These are phyloP conservation scores for Eleusine indica DNA, from an alignment of 176 grass and related monocot species.

Conservation along the genomic window DNA sequence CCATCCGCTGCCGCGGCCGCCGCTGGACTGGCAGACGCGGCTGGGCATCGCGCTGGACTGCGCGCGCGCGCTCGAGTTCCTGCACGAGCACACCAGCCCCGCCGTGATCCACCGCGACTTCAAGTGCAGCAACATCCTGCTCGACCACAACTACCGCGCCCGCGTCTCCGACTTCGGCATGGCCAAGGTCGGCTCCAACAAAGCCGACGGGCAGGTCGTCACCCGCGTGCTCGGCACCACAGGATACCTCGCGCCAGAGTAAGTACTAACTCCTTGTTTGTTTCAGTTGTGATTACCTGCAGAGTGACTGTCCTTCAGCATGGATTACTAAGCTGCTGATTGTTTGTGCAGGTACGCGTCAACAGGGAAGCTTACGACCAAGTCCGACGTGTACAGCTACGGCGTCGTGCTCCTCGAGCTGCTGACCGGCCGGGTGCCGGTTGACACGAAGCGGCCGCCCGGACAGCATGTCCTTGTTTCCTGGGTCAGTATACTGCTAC, in stretches of 20 bases:
- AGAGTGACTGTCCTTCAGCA: neutral
- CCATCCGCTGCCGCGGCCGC: neutral
- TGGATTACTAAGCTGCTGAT: neutral
- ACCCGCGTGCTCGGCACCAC: conserved; percentile 97
- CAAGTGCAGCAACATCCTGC: conserved; percentile 82
- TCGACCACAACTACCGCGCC: conserved; percentile 77
- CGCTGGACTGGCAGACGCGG: conserved; percentile 81
- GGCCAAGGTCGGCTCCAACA: conserved; percentile 95
- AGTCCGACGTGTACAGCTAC: conserved; percentile 97
- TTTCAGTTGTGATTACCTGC: neutral
- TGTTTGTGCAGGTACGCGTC: conserved; percentile 70
- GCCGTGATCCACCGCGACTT: conserved; percentile 97
- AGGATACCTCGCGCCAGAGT: conserved; percentile 96
- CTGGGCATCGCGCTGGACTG: conserved; percentile 91
- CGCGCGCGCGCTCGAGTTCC: conserved; percentile 85
- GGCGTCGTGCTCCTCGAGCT: conserved; percentile 91
- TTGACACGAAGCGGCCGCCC: conserved; percentile 70
- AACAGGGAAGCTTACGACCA: conserved; percentile 94
- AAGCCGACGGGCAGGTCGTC: conserved; percentile 83
- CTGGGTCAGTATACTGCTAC: conserved; percentile 59
- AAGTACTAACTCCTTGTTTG: neutral
- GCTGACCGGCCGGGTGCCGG: conserved; percentile 78
- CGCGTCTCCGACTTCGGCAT: conserved; percentile 85
- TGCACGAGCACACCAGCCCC: conserved; percentile 80
- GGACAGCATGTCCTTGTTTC: conserved; percentile 95